Evolutionary conservation across 148 eudicot genomes (phyloP).

Genomic region (Agrostemma githago): DNA sequence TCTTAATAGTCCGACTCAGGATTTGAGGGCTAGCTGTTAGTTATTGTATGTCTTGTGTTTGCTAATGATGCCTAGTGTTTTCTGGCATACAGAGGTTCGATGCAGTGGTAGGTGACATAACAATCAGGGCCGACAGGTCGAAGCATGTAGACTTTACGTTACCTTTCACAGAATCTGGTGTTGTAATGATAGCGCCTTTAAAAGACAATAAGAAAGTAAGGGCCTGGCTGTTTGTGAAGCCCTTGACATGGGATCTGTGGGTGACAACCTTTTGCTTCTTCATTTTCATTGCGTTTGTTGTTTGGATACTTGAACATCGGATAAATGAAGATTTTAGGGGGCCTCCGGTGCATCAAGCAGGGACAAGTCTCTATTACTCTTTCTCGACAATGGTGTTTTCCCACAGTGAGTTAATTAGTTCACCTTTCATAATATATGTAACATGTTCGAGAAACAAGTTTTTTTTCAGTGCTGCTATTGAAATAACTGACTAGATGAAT

Average conservation of each 20-base stretch:
- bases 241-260: conserved; percentile 60
- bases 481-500: not conserved
- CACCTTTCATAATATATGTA: not conserved
- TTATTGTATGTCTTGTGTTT: not conserved
- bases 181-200: conserved; percentile 45
- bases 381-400: conserved; percentile 73
- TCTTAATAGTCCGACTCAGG: not conserved
- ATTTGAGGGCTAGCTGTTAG: not conserved
- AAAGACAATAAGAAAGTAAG: conserved; percentile 38
- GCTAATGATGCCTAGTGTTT: not conserved
- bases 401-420: conserved; percentile 46
- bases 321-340: conserved; percentile 55
- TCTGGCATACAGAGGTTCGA: conserved; percentile 40
- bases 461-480: not conserved
- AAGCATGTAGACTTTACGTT: conserved; percentile 48
- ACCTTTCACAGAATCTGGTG: conserved; percentile 65
- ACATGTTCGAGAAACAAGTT: not conserved
- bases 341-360: conserved; percentile 48
- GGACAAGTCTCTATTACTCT: conserved; percentile 63
- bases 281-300: conserved; percentile 58
- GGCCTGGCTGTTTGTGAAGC: conserved; percentile 69
- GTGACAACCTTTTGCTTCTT: conserved; percentile 45
- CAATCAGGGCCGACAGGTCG: conserved; percentile 50
- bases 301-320: conserved; percentile 73
- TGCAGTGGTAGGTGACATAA: conserved; percentile 55